Percentiles rank a stretch among this genome's conserved stretches.
Conservation (phyloP, 192 early-diverging fungal genomes). For the Backusella tuberculispora region DNA sequence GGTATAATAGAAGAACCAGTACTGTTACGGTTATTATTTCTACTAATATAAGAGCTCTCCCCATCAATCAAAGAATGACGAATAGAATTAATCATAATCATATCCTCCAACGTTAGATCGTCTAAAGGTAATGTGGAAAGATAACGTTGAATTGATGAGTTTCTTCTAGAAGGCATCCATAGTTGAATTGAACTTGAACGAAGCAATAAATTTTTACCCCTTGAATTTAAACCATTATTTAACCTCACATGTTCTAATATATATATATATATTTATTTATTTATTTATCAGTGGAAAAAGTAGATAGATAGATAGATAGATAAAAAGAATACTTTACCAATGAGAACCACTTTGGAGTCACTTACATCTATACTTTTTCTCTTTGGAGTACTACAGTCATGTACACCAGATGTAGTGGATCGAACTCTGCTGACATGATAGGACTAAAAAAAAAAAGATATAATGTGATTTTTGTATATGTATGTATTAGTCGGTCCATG, state of each 20-base stretch:
- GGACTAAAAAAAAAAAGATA: not conserved
- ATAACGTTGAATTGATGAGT: not conserved
- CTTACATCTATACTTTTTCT: slow-evolving; percentile 8
- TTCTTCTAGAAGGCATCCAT: slow-evolving; percentile 7
- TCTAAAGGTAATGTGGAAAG: not conserved
- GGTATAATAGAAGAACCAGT: slow-evolving; percentile 3
- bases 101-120: not conserved
- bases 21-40: not conserved
- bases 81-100: slow-evolving; percentile 11
- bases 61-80: slow-evolving; percentile 6
- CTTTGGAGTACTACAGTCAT: not conserved
- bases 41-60: not conserved
- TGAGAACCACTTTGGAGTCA: slow-evolving; percentile 10
- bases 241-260: slow-evolving; percentile 2
- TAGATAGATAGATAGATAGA: not conserved
- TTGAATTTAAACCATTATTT: not conserved
- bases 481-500: not conserved
- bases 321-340: not conserved
- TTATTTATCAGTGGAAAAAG: not conserved
- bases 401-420: slow-evolving; percentile 19
- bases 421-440: slow-evolving; percentile 9
- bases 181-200: slow-evolving; percentile 11
- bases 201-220: slow-evolving; percentile 1
- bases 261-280: not conserved
- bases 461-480: not conserved